Conservation (phyloP, 2,329 filamentous ascomycete species). For the Trichoderma hamatum region DNA sequence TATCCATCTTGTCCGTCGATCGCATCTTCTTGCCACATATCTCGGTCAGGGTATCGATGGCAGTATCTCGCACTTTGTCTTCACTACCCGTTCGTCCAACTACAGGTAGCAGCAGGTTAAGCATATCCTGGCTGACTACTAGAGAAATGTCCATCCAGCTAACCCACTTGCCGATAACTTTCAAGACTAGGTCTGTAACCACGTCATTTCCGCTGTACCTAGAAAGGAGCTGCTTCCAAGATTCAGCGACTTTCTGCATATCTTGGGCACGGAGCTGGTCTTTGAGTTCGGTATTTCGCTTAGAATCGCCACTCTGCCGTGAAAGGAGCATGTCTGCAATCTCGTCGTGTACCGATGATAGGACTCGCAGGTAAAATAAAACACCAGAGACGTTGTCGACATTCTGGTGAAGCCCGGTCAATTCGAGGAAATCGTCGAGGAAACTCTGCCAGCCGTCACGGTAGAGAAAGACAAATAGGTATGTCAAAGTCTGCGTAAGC, state of each 20-base stretch:
- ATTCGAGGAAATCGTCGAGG: constrained; percentile 82
- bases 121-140: constrained; percentile 86
- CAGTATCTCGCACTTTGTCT: constrained; percentile 84
- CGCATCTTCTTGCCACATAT: constrained; percentile 99
- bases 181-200: constrained; percentile 85
- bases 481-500: constrained; percentile 92
- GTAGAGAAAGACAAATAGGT: constrained; percentile 88
- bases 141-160: constrained; percentile 98
- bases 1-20: constrained; percentile 85
- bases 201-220: constrained; percentile 73
- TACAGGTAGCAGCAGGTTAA: constrained; percentile 81
- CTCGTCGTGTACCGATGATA: constrained; percentile 92
- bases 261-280: constrained; percentile 86
- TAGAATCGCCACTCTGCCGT: constrained; percentile 75
- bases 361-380: constrained; percentile 83
- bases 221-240: constrained; percentile 88
- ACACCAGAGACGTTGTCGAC: constrained; percentile 75
- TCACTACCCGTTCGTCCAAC: constrained; percentile 73
- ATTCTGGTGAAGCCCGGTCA: constrained; percentile 68
- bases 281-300: constrained; percentile 86
- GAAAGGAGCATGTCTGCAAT: constrained; percentile 91
- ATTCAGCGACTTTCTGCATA: constrained; percentile 81
- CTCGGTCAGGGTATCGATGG: constrained; percentile 93
- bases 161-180: constrained; percentile 94
- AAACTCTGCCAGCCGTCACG: constrained; percentile 84